phyloP scores from a whole-genome alignment of 176 grass and related monocot genomes.

The Aegilops speltoides region DNA sequence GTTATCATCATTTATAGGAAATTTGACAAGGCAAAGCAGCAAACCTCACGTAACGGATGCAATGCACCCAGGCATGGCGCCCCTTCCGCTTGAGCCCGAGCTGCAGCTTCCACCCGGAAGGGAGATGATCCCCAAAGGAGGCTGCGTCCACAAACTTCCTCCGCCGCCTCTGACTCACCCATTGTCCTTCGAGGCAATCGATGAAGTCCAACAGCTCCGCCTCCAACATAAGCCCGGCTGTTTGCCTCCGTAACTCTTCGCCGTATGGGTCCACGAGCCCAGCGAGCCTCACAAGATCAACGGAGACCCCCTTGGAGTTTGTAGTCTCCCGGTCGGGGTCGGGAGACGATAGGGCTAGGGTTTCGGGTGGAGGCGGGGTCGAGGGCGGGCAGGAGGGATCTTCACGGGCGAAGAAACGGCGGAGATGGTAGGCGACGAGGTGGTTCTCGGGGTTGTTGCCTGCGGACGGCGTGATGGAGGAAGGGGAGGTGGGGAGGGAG shows the following conservation, averaged over 20 bases:
- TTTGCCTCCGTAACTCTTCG: conserved; percentile 59
- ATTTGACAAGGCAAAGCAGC: conserved; percentile 1
- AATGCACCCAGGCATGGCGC: conserved; percentile 43
- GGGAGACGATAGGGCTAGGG: conserved; percentile 40
- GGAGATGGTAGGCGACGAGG: conserved; percentile 54
- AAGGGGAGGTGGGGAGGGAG: conserved; percentile 18
- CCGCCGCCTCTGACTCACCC: conserved; percentile 49
- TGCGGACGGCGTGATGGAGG: conserved; percentile 15
- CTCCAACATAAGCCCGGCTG: conserved; percentile 48
- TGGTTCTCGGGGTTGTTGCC: conserved; percentile 1
- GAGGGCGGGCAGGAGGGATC: conserved; percentile 22
- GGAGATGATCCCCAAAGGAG: conserved; percentile 83
- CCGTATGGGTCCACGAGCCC: conserved; percentile 50
- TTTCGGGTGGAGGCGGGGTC: conserved; percentile 28
- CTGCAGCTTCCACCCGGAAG: conserved; percentile 76
- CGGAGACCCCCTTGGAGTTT: conserved; percentile 59
- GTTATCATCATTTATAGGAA: conserved; percentile 6
- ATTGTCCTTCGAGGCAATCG: conserved; percentile 62
- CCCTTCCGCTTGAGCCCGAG: conserved; percentile 82
- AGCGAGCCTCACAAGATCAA: conserved; percentile 66
- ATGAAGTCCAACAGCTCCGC: conserved; percentile 69
- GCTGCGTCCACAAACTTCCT: conserved; percentile 76
- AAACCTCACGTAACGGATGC: conserved; percentile 81
- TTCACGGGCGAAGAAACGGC: conserved; percentile 49
- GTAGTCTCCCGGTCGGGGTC: conserved; percentile 54